Evolutionary conservation across 306 rosid genomes (phyloP).

Genomic region (Clitoria ternatea): DNA sequence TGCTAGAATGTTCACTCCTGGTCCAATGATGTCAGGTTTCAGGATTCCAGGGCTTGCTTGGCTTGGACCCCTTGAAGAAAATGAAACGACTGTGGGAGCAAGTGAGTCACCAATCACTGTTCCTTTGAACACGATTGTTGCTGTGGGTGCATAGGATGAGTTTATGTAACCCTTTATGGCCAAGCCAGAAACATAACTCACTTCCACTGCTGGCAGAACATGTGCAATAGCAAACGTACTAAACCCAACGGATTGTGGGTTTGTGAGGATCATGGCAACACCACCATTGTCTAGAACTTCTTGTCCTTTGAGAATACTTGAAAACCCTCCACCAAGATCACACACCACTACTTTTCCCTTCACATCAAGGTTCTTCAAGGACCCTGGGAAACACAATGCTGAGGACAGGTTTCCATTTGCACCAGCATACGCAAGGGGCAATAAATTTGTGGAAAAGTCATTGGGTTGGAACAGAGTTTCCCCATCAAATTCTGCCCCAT

Average conservation of each 20-base stretch:
- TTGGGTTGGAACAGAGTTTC: conserved; percentile 37
- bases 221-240: conserved; percentile 20
- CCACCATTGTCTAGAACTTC: conserved; percentile 45
- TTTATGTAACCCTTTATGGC: conserved; percentile 42
- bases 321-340: conserved; percentile 26
- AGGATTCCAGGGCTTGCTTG: conserved; percentile 40
- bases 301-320: neutral
- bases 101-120: conserved; percentile 41
- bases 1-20: conserved; percentile 49
- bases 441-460: conserved; percentile 10
- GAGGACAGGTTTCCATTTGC: conserved; percentile 6
- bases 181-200: conserved; percentile 32
- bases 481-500: conserved; percentile 41
- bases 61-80: conserved; percentile 68
- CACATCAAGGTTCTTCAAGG: conserved; percentile 24
- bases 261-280: conserved; percentile 45
- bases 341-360: conserved; percentile 54
- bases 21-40: conserved; percentile 58
- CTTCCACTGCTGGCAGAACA: conserved; percentile 45
- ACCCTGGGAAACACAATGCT: conserved; percentile 17
- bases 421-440: conserved; percentile 49
- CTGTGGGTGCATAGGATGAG: conserved; percentile 28
- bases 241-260: neutral
- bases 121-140: conserved; percentile 43
- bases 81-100: conserved; percentile 37